Evolutionary conservation across 2,329 filamentous ascomycete genomes (phyloP).

Genomic region (Decorospora gaudefroyi): DNA sequence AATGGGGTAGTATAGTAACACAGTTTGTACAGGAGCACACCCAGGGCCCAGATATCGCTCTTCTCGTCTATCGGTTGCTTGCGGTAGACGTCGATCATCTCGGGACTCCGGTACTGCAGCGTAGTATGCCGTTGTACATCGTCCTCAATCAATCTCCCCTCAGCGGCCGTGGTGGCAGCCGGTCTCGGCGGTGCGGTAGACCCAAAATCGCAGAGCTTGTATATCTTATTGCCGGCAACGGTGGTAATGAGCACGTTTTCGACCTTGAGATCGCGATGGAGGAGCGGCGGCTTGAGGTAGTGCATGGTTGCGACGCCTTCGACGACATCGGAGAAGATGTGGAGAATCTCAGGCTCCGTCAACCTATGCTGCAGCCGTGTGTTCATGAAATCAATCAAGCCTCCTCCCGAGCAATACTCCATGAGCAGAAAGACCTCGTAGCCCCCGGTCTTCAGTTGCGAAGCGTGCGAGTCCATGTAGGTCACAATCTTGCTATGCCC

Average conservation of each 20-base stretch:
- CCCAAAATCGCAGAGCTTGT: conserved; percentile 98
- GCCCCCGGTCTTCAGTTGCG: conserved; percentile 85
- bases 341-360: conserved; percentile 95
- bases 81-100: conserved; percentile 98
- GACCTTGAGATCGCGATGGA: conserved; percentile 95
- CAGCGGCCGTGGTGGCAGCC: conserved; percentile 81
- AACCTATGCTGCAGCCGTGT: conserved; percentile 93
- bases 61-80: conserved; percentile 98
- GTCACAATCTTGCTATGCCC: conserved; percentile 95
- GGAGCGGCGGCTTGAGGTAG: conserved; percentile 88
- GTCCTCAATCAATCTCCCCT: conserved; percentile 92
- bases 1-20: conserved; percentile 99
- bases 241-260: conserved; percentile 92
- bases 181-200: conserved; percentile 83
- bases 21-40: conserved; percentile 93
- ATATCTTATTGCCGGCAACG: conserved; percentile 68
- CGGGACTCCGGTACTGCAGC: conserved; percentile 93
- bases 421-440: conserved; percentile 98
- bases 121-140: conserved; percentile 97
- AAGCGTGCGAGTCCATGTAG: conserved; percentile 98
- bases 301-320: conserved; percentile 99
- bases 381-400: conserved; percentile 99
- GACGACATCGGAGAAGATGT: conserved; percentile 94
- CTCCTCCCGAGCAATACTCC: conserved; percentile 95
- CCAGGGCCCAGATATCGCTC: conserved; percentile 96